These are phyloP conservation scores for Thielaviopsis cerberus DNA, from an alignment of 2,329 filamentous ascomycete genomes.

Conservation along the genomic window DNA sequence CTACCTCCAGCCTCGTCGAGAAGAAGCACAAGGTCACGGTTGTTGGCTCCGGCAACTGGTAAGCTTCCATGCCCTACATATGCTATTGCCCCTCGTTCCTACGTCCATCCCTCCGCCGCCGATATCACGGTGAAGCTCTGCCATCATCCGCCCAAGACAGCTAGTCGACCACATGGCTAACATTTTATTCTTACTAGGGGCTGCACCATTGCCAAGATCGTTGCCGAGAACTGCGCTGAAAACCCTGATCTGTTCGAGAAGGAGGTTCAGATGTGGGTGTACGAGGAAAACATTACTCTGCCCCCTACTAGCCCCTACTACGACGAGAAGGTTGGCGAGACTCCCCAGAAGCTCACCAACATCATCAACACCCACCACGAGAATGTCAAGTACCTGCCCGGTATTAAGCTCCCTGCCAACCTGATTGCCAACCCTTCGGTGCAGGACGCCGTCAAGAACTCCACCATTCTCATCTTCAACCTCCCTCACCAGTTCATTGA, in stretches of 20 bases:
- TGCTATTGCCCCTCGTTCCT: not conserved
- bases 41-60: slow-evolving; percentile 94
- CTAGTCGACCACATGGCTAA: slow-evolving; percentile 12
- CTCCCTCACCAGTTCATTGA: slow-evolving; percentile 90
- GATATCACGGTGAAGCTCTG: not conserved
- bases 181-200: slow-evolving; percentile 39
- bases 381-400: slow-evolving; percentile 95
- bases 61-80: slow-evolving; percentile 16
- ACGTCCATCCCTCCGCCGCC: not conserved
- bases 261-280: slow-evolving; percentile 97
- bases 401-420: slow-evolving; percentile 65
- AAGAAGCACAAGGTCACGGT: slow-evolving; percentile 86
- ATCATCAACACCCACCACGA: slow-evolving; percentile 88
- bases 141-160: not conserved
- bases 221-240: slow-evolving; percentile 73
- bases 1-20: slow-evolving; percentile 28
- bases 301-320: slow-evolving; percentile 56
- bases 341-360: slow-evolving; percentile 69
- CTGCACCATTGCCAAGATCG: slow-evolving; percentile 90
- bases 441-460: slow-evolving; percentile 59
- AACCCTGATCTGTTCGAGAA: slow-evolving; percentile 68
- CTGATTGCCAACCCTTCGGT: slow-evolving; percentile 69
- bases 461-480: slow-evolving; percentile 88
- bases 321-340: slow-evolving; percentile 40
- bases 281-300: slow-evolving; percentile 71